phyloP scores from a whole-genome alignment of 75 land plant species.

The Cunninghamia lanceolata region DNA sequence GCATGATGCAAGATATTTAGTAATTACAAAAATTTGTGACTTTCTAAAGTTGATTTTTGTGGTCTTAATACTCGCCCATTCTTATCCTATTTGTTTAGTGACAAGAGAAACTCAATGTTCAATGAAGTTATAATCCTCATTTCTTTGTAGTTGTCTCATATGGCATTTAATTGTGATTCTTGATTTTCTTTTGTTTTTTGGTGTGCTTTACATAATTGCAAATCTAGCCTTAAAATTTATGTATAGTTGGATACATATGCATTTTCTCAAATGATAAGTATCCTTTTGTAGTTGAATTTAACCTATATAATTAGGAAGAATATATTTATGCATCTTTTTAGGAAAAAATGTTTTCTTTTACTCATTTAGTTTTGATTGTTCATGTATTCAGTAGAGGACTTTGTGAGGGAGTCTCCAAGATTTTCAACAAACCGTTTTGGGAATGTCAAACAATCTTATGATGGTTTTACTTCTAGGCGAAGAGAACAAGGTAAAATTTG shows the following conservation, averaged over 20 bases:
- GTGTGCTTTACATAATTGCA: neutral
- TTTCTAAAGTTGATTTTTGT: neutral
- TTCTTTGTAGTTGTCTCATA: neutral
- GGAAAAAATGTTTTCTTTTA: neutral
- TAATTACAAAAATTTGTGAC: neutral
- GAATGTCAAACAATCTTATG: constrained; percentile 35
- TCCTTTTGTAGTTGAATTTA: neutral
- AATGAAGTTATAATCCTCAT: neutral
- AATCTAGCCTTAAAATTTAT: neutral
- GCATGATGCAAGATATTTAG: neutral
- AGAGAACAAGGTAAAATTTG: neutral
- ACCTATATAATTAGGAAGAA: neutral
- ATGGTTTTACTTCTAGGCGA: constrained; percentile 30
- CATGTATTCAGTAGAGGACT: constrained; percentile 59
- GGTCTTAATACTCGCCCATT: neutral
- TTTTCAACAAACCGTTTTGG: constrained; percentile 45
- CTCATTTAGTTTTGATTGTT: neutral
- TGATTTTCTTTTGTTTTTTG: neutral
- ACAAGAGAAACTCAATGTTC: neutral
- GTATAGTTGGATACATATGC: neutral
- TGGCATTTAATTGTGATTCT: neutral
- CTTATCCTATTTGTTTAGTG: neutral
- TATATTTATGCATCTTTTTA: neutral
- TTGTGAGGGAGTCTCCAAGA: constrained; percentile 63
- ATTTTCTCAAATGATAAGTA: neutral